These are phyloP conservation scores for Phialophora chinensis DNA, from an alignment of 2,329 filamentous ascomycete species.

Conservation along the genomic window DNA sequence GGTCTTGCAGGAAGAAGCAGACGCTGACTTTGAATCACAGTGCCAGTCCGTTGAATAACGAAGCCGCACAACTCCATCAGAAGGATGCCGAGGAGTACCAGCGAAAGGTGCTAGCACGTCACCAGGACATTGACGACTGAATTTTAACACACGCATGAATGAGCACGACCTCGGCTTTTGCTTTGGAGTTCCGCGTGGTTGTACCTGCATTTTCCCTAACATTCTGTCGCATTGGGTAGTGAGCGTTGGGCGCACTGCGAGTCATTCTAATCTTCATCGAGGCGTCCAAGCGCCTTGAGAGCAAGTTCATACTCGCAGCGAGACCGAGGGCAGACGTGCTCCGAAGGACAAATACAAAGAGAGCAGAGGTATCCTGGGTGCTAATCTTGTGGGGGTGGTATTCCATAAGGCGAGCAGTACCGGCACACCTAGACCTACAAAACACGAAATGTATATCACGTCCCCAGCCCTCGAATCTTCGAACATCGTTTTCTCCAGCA, in stretches of 20 bases:
- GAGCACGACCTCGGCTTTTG: constrained; percentile 20
- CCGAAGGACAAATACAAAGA: not conserved
- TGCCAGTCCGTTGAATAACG: constrained; percentile 90
- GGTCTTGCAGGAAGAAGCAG: not conserved
- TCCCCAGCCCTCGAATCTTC: not conserved
- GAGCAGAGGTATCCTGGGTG: not conserved
- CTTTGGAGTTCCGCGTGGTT: constrained; percentile 11
- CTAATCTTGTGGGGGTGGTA: not conserved
- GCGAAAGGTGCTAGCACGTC: constrained; percentile 68
- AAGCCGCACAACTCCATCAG: constrained; percentile 96
- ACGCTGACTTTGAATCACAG: constrained; percentile 54
- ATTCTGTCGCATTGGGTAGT: constrained; percentile 2
- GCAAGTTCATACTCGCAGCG: not conserved
- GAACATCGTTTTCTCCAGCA: not conserved
- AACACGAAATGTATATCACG: constrained; percentile 11
- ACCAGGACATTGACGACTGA: constrained; percentile 61
- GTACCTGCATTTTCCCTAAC: constrained; percentile 12
- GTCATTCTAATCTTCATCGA: not conserved
- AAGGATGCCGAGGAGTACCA: constrained; percentile 86
- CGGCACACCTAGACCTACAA: not conserved
- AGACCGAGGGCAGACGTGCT: not conserved
- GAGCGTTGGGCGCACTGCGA: constrained; percentile 19
- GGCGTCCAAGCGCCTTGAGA: not conserved
- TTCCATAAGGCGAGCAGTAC: not conserved
- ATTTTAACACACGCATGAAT: constrained; percentile 1